Conservation (phyloP, 1,284 basidiomycete genomes). For the Ganoderma meredithae region DNA sequence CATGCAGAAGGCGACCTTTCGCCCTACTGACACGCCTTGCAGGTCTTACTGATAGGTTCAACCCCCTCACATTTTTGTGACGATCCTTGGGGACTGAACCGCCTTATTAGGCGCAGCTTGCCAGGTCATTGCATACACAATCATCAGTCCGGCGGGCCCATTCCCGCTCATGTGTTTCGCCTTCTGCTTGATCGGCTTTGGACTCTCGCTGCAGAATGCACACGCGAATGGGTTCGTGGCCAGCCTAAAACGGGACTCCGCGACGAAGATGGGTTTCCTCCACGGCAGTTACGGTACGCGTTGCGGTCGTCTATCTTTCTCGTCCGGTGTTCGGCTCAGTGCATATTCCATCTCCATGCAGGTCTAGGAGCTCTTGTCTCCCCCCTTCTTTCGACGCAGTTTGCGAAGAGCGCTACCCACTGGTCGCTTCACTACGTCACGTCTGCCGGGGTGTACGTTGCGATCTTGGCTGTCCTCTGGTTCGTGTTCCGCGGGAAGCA, state of each 20-base stretch:
- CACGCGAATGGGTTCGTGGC: conserved; percentile 66
- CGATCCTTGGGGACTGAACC: background rate
- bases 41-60: conserved; percentile 40
- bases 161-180: conserved; percentile 72
- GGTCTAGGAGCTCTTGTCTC: conserved; percentile 64
- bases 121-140: conserved; percentile 55
- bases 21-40: background rate
- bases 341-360: conserved; percentile 31
- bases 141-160: conserved; percentile 63
- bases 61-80: no score
- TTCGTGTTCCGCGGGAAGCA: conserved; percentile 59
- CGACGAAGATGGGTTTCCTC: conserved; percentile 60
- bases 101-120: conserved; percentile 45
- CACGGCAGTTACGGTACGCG: conserved; percentile 59
- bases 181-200: conserved; percentile 68
- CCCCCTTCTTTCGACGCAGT: conserved; percentile 70
- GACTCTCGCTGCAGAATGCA: conserved; percentile 57
- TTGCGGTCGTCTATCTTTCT: background rate
- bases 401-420: conserved; percentile 50
- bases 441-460: conserved; percentile 60
- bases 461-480: conserved; percentile 53
- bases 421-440: conserved; percentile 73
- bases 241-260: conserved; percentile 49
- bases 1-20: background rate
- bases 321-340: background rate